phyloP scores from a whole-genome alignment of 192 early-diverging fungal species.

The Funneliformis geosporum region DNA sequence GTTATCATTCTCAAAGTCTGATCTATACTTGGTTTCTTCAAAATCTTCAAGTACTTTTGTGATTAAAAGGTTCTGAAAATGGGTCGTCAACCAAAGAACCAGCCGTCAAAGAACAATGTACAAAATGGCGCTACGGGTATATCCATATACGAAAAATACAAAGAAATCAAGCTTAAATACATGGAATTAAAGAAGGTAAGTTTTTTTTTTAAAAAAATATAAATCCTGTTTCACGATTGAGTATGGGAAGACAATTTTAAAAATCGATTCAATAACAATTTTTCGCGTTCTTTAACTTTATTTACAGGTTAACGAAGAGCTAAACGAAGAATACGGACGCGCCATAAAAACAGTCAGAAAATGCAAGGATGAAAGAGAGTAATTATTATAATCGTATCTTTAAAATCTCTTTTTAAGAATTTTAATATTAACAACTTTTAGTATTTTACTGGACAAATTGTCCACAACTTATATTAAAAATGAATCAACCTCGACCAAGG shows the following conservation, averaged over 20 bases:
- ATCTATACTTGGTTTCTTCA: not conserved
- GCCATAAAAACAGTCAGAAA: not conserved
- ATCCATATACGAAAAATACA: not conserved
- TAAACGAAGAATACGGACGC: constrained; percentile 4
- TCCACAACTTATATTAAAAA: not conserved
- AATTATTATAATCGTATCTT: not conserved
- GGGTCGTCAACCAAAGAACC: not conserved
- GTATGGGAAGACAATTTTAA: no score
- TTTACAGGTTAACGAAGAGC: not conserved
- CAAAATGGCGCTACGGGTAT: not conserved
- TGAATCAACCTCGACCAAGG: not conserved
- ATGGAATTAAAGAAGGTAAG: constrained; percentile 2
- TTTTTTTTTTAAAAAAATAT: not conserved
- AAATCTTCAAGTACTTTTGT: not conserved
- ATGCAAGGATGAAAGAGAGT: constrained; percentile 10
- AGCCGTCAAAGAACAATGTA: not conserved
- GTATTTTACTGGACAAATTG: not conserved
- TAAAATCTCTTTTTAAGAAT: not conserved
- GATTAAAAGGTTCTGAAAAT: not conserved
- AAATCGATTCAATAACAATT: not conserved
- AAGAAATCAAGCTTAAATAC: not conserved
- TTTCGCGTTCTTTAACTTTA: not conserved
- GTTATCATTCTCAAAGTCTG: not conserved
- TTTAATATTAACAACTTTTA: not conserved
- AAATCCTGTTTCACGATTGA: no score